Evolutionary conservation across 495 filamentous ascomycete species (phyloP).

Genomic region (Lepidopterella palustris): DNA sequence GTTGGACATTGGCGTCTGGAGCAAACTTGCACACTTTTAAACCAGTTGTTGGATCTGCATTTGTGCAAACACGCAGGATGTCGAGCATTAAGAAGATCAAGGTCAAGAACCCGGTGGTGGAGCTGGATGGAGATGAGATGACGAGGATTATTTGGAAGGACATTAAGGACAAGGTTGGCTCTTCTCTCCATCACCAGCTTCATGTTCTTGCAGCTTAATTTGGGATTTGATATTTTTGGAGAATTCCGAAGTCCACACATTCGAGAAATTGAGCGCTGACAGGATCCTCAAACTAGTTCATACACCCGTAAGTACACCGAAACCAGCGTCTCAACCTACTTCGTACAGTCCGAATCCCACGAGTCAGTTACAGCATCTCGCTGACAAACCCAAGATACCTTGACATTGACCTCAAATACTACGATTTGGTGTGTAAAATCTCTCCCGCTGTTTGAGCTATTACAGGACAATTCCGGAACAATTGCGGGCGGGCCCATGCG

Average conservation of each 20-base stretch:
- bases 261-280: not conserved
- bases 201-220: not conserved
- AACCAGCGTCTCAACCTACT: not conserved
- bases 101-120: conserved; percentile 93
- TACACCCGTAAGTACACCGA: conserved; percentile 58
- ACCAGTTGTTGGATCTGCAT: not conserved
- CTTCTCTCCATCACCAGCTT: conserved; percentile 8
- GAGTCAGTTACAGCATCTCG: not conserved
- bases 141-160: conserved; percentile 97
- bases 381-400: conserved; percentile 55
- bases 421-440: conserved; percentile 60
- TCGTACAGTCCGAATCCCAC: conserved; percentile 3
- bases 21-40: not conserved
- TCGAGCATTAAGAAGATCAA: conserved; percentile 65
- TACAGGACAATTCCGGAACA: not conserved
- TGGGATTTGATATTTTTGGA: no score
- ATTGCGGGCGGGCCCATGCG: not conserved
- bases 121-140: conserved; percentile 98
- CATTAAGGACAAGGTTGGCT: conserved; percentile 82
- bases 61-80: conserved; percentile 25
- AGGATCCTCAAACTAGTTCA: conserved; percentile 52
- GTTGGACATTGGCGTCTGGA: not conserved
- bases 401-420: conserved; percentile 97
- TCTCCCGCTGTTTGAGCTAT: not conserved
- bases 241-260: no score